A percentile compares a stretch with the other conserved stretches of the same genome.
phyloP scores from a whole-genome alignment of 2,329 filamentous ascomycete genomes.

The Whalleya microplaca region DNA sequence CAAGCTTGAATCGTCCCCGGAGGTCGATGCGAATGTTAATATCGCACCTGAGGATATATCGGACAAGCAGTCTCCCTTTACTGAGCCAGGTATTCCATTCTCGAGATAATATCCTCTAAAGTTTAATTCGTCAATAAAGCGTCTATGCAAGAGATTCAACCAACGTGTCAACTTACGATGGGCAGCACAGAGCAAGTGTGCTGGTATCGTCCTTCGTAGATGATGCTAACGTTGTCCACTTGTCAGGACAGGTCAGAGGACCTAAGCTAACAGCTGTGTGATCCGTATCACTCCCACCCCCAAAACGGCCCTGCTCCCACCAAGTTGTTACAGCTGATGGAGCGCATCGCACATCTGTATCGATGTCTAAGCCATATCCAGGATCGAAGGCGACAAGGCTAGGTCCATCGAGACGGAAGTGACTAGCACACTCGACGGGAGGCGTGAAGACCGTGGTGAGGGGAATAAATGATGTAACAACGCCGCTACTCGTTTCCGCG shows the following conservation, averaged over 20 bases:
- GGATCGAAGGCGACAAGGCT: constrained; percentile 27
- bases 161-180: constrained; percentile 16
- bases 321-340: constrained; percentile 25
- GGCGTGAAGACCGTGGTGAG: constrained; percentile 20
- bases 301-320: constrained; percentile 25
- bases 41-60: constrained; percentile 9
- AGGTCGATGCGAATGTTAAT: constrained; percentile 21
- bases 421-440: constrained; percentile 7
- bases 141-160: background rate
- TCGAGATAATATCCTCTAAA: constrained; percentile 14
- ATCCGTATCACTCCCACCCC: constrained; percentile 1
- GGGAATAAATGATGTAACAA: constrained; percentile 23
- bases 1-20: background rate
- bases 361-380: constrained; percentile 26
- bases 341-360: constrained; percentile 13
- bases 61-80: constrained; percentile 21
- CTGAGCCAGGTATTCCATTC: constrained; percentile 14
- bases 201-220: constrained; percentile 14
- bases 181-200: constrained; percentile 26
- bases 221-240: constrained; percentile 18
- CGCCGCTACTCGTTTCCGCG: constrained; percentile 4
- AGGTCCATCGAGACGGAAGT: constrained; percentile 21
- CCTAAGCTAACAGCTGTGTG: constrained; percentile 25
- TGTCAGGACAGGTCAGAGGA: constrained; percentile 19
- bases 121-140: constrained; percentile 1